Conservation (phyloP, 768 basidiomycete species). For the Tylopilus vinaceipallidus region DNA sequence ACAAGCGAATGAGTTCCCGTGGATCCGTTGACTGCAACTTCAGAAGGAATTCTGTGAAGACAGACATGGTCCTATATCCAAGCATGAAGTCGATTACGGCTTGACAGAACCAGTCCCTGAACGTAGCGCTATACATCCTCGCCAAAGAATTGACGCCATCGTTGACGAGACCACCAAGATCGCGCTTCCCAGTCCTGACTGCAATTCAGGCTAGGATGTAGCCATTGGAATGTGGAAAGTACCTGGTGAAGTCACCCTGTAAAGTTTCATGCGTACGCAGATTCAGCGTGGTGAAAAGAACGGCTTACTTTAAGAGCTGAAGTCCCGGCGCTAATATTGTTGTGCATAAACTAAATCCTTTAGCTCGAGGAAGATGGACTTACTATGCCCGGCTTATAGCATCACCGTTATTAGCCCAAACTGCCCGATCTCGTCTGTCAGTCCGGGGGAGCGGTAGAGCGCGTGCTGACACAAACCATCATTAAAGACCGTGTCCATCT, state of each 20-base stretch:
- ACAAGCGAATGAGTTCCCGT: slow-evolving; percentile 80
- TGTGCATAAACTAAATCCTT: slow-evolving; percentile 12
- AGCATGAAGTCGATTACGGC: slow-evolving; percentile 93
- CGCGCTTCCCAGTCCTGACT: slow-evolving; percentile 89
- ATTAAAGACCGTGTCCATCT: slow-evolving; percentile 75
- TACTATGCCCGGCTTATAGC: slow-evolving; percentile 88
- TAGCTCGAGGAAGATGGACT: slow-evolving; percentile 26
- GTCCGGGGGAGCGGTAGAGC: background rate
- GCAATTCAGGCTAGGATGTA: slow-evolving; percentile 5
- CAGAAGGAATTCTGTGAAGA: slow-evolving; percentile 92
- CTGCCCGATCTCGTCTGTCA: slow-evolving; percentile 34
- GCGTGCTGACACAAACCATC: slow-evolving; percentile 48
- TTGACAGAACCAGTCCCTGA: slow-evolving; percentile 96
- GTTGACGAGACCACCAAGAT: slow-evolving; percentile 86
- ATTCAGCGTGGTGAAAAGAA: background rate
- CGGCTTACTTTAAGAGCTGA: slow-evolving; percentile 84
- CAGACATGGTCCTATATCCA: slow-evolving; percentile 79
- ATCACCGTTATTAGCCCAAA: slow-evolving; percentile 99
- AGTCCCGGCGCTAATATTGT: slow-evolving; percentile 75
- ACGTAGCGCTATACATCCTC: slow-evolving; percentile 85
- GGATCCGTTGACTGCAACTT: slow-evolving; percentile 92
- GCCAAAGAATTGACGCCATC: slow-evolving; percentile 95
- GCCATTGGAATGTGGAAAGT: background rate
- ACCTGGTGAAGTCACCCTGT: slow-evolving; percentile 89
- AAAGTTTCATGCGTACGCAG: slow-evolving; percentile 4